Percentiles rank a stretch among this genome's conserved stretches.
phyloP scores from a whole-genome alignment of 768 basidiomycete species.

The Coprinellus micaceus region DNA sequence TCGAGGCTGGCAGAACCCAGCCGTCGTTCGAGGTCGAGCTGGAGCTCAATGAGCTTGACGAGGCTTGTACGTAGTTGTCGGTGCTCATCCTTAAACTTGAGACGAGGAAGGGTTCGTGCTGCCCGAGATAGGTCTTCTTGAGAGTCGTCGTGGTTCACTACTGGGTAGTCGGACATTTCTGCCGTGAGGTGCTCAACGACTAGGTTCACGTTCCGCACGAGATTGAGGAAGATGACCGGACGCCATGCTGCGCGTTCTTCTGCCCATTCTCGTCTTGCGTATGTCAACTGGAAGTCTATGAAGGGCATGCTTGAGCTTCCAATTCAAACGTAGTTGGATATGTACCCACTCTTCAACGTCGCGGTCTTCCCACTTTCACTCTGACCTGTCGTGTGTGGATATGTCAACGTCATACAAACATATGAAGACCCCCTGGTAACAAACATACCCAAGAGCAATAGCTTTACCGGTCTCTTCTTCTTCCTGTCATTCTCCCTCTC shows the following conservation, averaged over 20 bases:
- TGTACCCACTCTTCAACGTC: slow-evolving; percentile 63
- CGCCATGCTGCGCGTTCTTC: slow-evolving; percentile 72
- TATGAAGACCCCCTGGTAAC: background rate
- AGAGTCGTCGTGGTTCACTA: slow-evolving; percentile 33
- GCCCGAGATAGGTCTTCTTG: slow-evolving; percentile 37
- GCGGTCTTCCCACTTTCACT: slow-evolving; percentile 80
- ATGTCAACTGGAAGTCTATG: slow-evolving; percentile 70
- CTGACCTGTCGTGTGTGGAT: slow-evolving; percentile 37
- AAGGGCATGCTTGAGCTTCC: too few relatives aligned
- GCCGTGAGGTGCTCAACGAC: slow-evolving; percentile 55
- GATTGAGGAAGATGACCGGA: slow-evolving; percentile 73
- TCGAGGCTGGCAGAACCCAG: slow-evolving; percentile 60
- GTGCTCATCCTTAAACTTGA: slow-evolving; percentile 60
- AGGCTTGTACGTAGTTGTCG: slow-evolving; percentile 56
- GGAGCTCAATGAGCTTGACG: slow-evolving; percentile 52
- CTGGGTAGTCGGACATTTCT: slow-evolving; percentile 48
- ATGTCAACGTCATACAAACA: slow-evolving; percentile 7
- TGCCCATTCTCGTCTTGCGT: slow-evolving; percentile 65
- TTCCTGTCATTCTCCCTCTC: slow-evolving; percentile 57
- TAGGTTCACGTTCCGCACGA: slow-evolving; percentile 67
- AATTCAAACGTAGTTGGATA: too few relatives aligned
- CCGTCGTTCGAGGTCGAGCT: slow-evolving; percentile 53
- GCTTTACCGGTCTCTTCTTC: slow-evolving; percentile 66
- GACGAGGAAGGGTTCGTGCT: slow-evolving; percentile 36
- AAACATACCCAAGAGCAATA: slow-evolving; percentile 61